phyloP scores from a whole-genome alignment of 768 basidiomycete genomes.

The Royoungia palumana region DNA sequence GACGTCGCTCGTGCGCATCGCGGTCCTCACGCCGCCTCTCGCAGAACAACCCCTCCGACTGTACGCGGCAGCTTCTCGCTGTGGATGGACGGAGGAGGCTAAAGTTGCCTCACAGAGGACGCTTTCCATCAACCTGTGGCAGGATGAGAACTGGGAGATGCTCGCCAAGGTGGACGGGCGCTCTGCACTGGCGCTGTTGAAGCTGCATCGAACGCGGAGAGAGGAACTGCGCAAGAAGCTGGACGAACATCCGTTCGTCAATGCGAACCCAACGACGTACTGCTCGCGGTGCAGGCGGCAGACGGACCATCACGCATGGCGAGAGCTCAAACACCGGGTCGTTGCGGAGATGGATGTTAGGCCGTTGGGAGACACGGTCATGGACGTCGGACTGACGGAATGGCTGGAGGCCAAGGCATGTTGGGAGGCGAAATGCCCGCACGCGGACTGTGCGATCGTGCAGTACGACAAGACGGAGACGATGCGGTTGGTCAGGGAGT shows the following conservation, averaged over 20 bases:
- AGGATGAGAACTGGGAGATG: conserved; percentile 40
- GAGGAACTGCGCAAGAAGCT: conserved; percentile 48
- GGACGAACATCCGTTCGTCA: conserved; percentile 57
- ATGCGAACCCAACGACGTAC: conserved; percentile 34
- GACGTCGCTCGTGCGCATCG: conserved; percentile 54
- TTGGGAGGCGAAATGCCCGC: conserved; percentile 55
- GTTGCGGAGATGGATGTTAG: conserved; percentile 55
- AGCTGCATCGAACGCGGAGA: conserved; percentile 51
- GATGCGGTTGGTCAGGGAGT: conserved; percentile 50
- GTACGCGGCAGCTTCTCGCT: conserved; percentile 54
- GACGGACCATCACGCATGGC: conserved; percentile 61
- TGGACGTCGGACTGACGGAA: conserved; percentile 43
- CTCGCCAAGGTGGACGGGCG: conserved; percentile 47
- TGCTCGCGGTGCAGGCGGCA: conserved; percentile 49
- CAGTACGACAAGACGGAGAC: conserved; percentile 58
- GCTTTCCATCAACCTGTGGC: conserved; percentile 51
- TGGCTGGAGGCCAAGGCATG: conserved; percentile 62
- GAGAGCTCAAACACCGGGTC: conserved; percentile 58
- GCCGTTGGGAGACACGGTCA: conserved; percentile 57
- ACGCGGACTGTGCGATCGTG: conserved; percentile 41
- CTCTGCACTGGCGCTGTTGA: conserved; percentile 52
- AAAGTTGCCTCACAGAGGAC: conserved; percentile 53
- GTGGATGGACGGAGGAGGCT: conserved; percentile 57
- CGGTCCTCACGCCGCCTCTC: conserved; percentile 51
- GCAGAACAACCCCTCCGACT: conserved; percentile 49